Evolutionary conservation across 768 basidiomycete species (phyloP).

Genomic region (Coprinopsis sp.): DNA sequence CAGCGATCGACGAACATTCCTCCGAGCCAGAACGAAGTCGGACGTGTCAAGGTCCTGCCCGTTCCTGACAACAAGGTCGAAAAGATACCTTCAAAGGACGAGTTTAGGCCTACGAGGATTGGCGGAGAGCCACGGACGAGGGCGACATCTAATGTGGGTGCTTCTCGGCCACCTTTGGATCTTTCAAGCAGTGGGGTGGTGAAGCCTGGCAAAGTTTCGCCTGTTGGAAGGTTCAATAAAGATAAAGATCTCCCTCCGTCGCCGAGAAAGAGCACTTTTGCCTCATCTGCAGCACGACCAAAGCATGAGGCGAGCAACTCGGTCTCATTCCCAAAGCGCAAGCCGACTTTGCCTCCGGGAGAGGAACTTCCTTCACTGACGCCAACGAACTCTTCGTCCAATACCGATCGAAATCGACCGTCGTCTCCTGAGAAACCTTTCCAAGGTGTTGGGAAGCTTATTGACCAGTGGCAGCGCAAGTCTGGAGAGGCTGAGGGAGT

Average conservation of each 20-base stretch:
- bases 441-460: slow-evolving; percentile 78
- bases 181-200: neutral
- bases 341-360: slow-evolving; percentile 4
- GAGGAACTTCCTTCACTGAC: slow-evolving; percentile 18
- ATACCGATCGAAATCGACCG: slow-evolving; percentile 33
- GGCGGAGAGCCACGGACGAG: neutral
- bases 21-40: slow-evolving; percentile 9
- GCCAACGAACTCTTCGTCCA: slow-evolving; percentile 11
- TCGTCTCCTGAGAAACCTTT: slow-evolving; percentile 75
- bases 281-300: neutral
- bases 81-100: slow-evolving; percentile 3
- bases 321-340: neutral
- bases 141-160: neutral
- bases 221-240: neutral
- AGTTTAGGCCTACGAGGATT: slow-evolving; percentile 5
- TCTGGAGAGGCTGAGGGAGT: slow-evolving; percentile 50
- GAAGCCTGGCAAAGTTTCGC: neutral
- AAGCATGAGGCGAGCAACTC: neutral
- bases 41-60: slow-evolving; percentile 10
- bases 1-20: neutral
- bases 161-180: neutral
- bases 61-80: neutral
- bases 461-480: slow-evolving; percentile 86
- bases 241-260: neutral
- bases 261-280: neutral